phyloP scores from a whole-genome alignment of 306 rosid species.

The Crotalaria pallida region DNA sequence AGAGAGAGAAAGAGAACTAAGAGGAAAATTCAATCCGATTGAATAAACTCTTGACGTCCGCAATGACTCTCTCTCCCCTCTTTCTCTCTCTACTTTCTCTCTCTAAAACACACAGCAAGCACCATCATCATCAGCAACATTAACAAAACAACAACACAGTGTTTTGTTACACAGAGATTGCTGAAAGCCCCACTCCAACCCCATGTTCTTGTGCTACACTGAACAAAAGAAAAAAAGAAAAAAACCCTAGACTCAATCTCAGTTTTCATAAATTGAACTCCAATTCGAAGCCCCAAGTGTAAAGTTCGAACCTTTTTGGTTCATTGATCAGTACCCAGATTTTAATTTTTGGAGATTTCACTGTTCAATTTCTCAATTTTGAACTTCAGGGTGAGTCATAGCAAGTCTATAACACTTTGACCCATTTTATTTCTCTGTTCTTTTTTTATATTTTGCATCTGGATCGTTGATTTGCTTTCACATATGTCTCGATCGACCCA shows the following conservation, averaged over 20 bases:
- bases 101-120: slow-evolving; percentile 35
- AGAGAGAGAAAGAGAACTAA: slow-evolving; percentile 41
- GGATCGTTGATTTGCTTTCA: slow-evolving; percentile 48
- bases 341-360: background rate
- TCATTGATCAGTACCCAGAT: slow-evolving; percentile 23
- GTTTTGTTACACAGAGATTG: slow-evolving; percentile 15
- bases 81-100: slow-evolving; percentile 22
- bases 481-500: slow-evolving; percentile 43
- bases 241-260: slow-evolving; percentile 51
- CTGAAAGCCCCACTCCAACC: background rate
- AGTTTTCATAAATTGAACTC: background rate
- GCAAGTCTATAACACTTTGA: slow-evolving; percentile 9
- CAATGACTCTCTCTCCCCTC: slow-evolving; percentile 41
- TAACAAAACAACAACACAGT: slow-evolving; percentile 20
- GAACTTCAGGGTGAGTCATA: slow-evolving; percentile 33
- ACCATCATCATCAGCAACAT: background rate
- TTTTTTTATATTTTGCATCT: slow-evolving; percentile 14
- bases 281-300: background rate
- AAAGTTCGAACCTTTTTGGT: slow-evolving; percentile 26
- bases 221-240: background rate
- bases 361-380: slow-evolving; percentile 36
- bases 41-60: slow-evolving; percentile 96
- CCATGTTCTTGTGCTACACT: background rate
- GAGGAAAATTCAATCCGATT: slow-evolving; percentile 68
- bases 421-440: background rate